Conservation (phyloP, 2,329 filamentous ascomycete genomes). For the Hymenoscyphus fructigenus region DNA sequence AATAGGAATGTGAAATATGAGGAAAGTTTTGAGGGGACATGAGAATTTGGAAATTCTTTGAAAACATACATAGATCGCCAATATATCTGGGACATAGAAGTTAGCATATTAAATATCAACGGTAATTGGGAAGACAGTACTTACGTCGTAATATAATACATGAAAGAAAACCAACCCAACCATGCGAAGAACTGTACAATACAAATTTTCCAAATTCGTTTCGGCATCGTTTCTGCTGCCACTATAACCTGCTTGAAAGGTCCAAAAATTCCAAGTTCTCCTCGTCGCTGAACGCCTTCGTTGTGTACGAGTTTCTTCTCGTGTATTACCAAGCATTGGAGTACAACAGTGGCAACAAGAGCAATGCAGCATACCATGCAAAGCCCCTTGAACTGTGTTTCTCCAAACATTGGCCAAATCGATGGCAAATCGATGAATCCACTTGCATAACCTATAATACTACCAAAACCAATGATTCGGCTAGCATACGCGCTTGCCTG, state of each 20-base stretch:
- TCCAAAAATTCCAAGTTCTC: background rate
- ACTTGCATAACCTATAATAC: slow-evolving; percentile 34
- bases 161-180: slow-evolving; percentile 37
- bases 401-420: slow-evolving; percentile 8
- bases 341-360: slow-evolving; percentile 18
- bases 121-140: slow-evolving; percentile 7
- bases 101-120: background rate
- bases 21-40: background rate
- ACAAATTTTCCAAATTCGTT: slow-evolving; percentile 22
- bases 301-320: background rate
- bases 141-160: slow-evolving; percentile 37
- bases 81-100: slow-evolving; percentile 14
- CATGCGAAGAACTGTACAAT: slow-evolving; percentile 32
- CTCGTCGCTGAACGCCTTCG: background rate
- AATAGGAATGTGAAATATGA: background rate
- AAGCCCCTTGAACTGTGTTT: slow-evolving; percentile 28
- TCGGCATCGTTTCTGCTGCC: slow-evolving; percentile 18
- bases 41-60: background rate
- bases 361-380: slow-evolving; percentile 20
- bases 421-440: slow-evolving; percentile 26
- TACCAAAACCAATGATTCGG: slow-evolving; percentile 33
- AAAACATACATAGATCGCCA: slow-evolving; percentile 13
- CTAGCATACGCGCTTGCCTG: slow-evolving; percentile 35
- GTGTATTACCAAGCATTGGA: slow-evolving; percentile 19
- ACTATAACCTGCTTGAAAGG: slow-evolving; percentile 6